Conservation (phyloP, 2,329 filamentous ascomycete genomes). For the Fusarium oxysporum region DNA sequence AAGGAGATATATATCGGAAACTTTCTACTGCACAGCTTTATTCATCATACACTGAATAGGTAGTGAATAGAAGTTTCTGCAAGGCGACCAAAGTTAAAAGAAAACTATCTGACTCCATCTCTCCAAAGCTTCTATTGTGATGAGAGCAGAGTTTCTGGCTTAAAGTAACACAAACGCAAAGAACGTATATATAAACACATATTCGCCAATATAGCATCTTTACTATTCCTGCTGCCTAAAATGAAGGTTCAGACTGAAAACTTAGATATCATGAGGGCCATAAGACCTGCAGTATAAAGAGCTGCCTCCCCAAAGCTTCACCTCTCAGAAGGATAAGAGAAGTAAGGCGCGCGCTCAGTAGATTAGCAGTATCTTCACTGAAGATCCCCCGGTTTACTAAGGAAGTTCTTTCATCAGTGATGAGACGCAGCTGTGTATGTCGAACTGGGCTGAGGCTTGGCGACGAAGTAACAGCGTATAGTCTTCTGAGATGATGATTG, state of each 20-base stretch:
- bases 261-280: not conserved
- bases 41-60: not conserved
- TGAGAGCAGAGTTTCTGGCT: not conserved
- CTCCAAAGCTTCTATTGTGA: not conserved
- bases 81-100: not conserved
- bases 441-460: not conserved
- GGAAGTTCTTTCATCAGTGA: not conserved
- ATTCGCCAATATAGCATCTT: not conserved
- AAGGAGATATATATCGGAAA: not conserved
- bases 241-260: not conserved
- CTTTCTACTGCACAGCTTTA: rapidly evolving
- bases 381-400: not conserved
- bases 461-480: not conserved
- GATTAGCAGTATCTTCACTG: not conserved
- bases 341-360: not conserved
- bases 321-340: not conserved
- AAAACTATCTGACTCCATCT: not conserved
- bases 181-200: too few relatives aligned
- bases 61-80: not conserved
- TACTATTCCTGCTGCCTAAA: not conserved
- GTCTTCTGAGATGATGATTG: conserved; percentile 8
- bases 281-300: not conserved
- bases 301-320: not conserved
- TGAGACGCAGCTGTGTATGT: conserved; percentile 5
- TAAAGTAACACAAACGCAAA: not conserved